A percentile compares a stretch with the other conserved stretches of the same genome.
Conservation (phyloP, 306 rosid genomes). For the Hippophae rhamnoides region DNA sequence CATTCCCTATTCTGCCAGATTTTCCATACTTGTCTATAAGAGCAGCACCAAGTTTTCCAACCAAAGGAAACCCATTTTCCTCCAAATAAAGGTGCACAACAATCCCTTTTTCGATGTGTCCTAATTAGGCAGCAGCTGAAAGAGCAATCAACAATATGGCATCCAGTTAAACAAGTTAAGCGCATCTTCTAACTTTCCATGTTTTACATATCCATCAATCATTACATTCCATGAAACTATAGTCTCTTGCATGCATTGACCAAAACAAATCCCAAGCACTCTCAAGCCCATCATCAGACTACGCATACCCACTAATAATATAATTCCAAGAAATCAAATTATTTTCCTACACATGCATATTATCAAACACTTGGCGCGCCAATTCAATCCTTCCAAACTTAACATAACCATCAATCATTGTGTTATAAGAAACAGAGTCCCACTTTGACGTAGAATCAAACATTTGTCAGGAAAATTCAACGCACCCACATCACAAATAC, state of each 20-base stretch:
- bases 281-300: constrained; percentile 29
- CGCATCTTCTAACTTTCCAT: constrained; percentile 51
- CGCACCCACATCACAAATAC: constrained; percentile 41
- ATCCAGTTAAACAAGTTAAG: constrained; percentile 34
- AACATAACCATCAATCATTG: constrained; percentile 65
- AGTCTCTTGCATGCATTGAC: constrained; percentile 51
- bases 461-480: constrained; percentile 37
- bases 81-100: constrained; percentile 35
- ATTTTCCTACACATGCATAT: constrained; percentile 35
- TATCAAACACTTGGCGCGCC: constrained; percentile 50
- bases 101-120: constrained; percentile 43
- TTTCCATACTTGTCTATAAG: constrained; percentile 69
- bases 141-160: constrained; percentile 54
- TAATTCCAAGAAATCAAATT: constrained; percentile 76
- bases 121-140: constrained; percentile 51
- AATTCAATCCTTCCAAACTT: constrained; percentile 37
- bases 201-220: constrained; percentile 56
- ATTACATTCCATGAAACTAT: constrained; percentile 71
- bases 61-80: constrained; percentile 33
- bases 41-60: constrained; percentile 54
- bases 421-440: constrained; percentile 58
- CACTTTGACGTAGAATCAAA: constrained; percentile 46
- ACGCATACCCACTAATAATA: constrained; percentile 47
- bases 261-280: constrained; percentile 53
- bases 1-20: constrained; percentile 57